These are phyloP conservation scores for Neurospora sublineolata DNA, from an alignment of 495 filamentous ascomycete species.

Conservation along the genomic window DNA sequence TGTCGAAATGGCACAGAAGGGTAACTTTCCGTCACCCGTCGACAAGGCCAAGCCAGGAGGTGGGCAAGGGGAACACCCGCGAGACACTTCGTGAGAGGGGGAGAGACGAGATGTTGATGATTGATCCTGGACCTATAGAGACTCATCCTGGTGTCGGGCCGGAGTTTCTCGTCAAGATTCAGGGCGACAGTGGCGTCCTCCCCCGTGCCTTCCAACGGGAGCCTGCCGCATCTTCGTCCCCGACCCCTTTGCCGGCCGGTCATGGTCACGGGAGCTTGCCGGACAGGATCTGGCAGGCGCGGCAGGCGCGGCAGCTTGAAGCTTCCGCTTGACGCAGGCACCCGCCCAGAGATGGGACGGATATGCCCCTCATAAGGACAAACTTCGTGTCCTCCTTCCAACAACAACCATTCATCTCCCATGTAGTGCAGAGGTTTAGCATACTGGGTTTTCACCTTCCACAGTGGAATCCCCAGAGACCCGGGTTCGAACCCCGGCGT, in stretches of 20 bases:
- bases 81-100: too few species aligned
- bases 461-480: slow-evolving; percentile 5
- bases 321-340: background rate
- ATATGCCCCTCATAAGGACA: background rate
- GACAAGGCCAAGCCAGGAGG: too few species aligned
- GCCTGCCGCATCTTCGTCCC: background rate
- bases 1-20: too few species aligned
- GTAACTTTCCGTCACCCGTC: too few species aligned
- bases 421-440: slow-evolving; percentile 17
- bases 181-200: background rate
- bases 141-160: too few species aligned
- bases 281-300: background rate
- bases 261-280: background rate
- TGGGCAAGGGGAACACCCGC: too few species aligned
- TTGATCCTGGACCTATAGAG: too few species aligned
- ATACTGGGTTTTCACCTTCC: slow-evolving; percentile 11
- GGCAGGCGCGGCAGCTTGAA: background rate
- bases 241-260: background rate
- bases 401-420: background rate
- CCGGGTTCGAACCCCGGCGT: slow-evolving; percentile 15
- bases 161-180: background rate
- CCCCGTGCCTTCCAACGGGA: background rate
- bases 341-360: background rate
- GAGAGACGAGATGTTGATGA: too few species aligned
- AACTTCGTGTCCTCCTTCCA: background rate